Evolutionary conservation across 73 alveolate species (phyloP), one percentile per base, ranked within the genome.

Genomic region (Paramecium caudatum): DNA sequence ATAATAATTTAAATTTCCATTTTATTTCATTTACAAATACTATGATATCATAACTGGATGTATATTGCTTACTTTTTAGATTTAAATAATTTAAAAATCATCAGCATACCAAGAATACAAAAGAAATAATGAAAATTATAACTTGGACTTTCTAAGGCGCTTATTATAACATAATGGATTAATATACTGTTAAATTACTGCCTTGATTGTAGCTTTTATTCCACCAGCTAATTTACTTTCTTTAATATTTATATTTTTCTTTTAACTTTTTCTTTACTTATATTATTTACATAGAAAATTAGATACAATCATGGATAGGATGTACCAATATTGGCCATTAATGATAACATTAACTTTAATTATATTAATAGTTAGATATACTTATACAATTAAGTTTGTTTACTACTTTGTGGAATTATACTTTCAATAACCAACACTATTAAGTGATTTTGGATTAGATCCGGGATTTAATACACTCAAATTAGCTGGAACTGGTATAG

Each of bases 221-320:
- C 87, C 87, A 39, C 68, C 87, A 33, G 87, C 87, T n/a, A 70
- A 70, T 70, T 36, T 70, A 13, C 33, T 70, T 3, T 70, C 87
- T 37, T 23, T 70, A 9, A 70, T 70, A 10, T 70, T 70, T 39
- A 43, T 70, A 12, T 70, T 70, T 39, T 70, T 70, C 50, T 70
- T 70, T 39, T 43, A 70, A 19, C 12, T 70, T 5, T 70, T 39
- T 36, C 63, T 70, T 30, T 70, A 70, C 39, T 36, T 70, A 10
- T 70, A 70, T 70, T 70, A 39, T 23, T 15, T 70, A 7, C 27
- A 70, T 70, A 65, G 87, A 1, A 9, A 27, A 70, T 43, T 25
- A 0, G 39, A 70, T 6, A 43, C 30, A 5, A 36, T 70, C 8
- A 70, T 70, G 87, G 87, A 70, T 8, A 70, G 65, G 39, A 6